Conservation (phyloP, 495 filamentous ascomycete genomes). For the Xylaria cubensis region DNA sequence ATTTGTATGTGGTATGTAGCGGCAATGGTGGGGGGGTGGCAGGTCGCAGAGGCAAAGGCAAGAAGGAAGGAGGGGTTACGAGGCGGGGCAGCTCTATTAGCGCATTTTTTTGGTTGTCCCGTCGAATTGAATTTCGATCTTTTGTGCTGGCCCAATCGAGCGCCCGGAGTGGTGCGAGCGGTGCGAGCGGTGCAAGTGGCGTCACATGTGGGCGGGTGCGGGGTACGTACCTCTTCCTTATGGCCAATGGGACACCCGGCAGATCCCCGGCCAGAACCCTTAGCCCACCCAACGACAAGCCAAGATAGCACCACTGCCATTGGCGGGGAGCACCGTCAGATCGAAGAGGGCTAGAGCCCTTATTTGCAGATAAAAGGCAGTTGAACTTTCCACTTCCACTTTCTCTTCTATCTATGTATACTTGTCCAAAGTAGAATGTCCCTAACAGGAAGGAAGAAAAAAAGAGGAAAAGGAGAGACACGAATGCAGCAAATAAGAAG, state of each 20-base stretch:
- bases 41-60: slow-evolving; percentile 5
- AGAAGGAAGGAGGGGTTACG: slow-evolving; percentile 19
- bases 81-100: slow-evolving; percentile 28
- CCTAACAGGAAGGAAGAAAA: background rate
- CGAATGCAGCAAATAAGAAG: background rate
- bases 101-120: slow-evolving; percentile 10
- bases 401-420: background rate
- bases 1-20: slow-evolving; percentile 28
- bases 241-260: background rate
- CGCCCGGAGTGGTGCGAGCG: slow-evolving; percentile 8
- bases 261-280: slow-evolving; percentile 2
- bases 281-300: background rate
- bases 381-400: background rate
- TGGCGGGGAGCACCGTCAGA: background rate
- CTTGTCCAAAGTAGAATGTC: background rate
- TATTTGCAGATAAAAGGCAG: slow-evolving; percentile 5
- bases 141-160: slow-evolving; percentile 23
- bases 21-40: background rate
- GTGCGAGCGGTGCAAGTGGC: background rate
- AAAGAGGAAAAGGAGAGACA: background rate
- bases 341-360: slow-evolving; percentile 15
- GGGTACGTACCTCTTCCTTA: slow-evolving; percentile 19
- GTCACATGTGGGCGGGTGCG: slow-evolving; percentile 21
- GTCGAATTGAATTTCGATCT: slow-evolving; percentile 27
- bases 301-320: background rate